Evolutionary conservation across 331 rosid genomes (phyloP).

Genomic region (Pyracantha coccinea): DNA sequence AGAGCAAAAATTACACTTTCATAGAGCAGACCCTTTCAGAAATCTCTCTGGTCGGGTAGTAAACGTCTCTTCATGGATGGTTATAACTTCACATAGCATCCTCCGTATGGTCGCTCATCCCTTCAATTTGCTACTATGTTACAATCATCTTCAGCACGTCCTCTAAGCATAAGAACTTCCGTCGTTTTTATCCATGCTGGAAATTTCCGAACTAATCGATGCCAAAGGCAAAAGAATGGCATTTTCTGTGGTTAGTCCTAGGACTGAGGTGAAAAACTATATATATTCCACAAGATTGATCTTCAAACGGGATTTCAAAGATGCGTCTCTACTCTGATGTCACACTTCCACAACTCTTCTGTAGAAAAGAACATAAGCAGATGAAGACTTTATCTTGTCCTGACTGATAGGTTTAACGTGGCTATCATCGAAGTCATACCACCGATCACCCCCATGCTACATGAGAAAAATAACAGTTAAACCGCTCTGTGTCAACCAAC

Average conservation of each 20-base stretch:
- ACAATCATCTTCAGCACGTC: conserved; percentile 25
- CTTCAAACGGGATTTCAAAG: conserved; percentile 23
- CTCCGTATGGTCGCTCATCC: conserved; percentile 24
- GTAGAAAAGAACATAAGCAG: conserved; percentile 97
- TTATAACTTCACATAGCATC: conserved; percentile 28
- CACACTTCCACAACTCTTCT: conserved; percentile 58
- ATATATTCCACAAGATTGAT: not conserved
- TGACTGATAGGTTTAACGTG: conserved; percentile 62
- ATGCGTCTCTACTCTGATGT: conserved; percentile 1
- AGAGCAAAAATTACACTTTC: conserved; percentile 21
- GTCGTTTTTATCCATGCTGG: conserved; percentile 16
- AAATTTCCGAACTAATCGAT: conserved; percentile 16
- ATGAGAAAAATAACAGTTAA: conserved; percentile 16
- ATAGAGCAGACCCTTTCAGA: conserved; percentile 16
- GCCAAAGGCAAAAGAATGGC: conserved; percentile 32
- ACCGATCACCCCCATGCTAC: conserved; percentile 88
- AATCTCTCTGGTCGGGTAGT: conserved; percentile 1
- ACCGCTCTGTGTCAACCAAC: conserved; percentile 16
- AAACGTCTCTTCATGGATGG: conserved; percentile 4
- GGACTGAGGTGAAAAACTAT: conserved; percentile 15
- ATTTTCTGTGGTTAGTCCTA: conserved; percentile 25
- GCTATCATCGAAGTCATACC: conserved; percentile 96
- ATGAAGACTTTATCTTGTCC: conserved; percentile 93
- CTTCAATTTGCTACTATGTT: conserved; percentile 28
- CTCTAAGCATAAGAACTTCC: conserved; percentile 15